Evolutionary conservation across 306 rosid genomes (phyloP).

Genomic region (Glycine tomentella): DNA sequence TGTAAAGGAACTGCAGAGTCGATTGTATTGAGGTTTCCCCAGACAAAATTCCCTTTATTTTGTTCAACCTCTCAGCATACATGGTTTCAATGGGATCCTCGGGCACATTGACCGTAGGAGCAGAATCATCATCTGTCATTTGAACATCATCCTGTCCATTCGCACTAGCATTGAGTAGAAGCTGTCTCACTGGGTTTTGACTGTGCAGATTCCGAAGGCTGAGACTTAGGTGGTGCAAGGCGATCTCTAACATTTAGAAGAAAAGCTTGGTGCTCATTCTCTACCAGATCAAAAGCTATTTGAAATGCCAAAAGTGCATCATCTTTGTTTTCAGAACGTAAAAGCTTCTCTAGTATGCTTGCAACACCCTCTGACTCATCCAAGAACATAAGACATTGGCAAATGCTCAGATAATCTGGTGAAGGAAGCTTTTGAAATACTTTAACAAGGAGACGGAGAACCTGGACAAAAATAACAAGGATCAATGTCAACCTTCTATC

Average conservation of each 20-base stretch:
- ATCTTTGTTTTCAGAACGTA: conserved; percentile 88
- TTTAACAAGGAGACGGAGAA: conserved; percentile 91
- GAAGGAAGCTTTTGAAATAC: conserved; percentile 93
- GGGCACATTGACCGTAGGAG: too few species aligned
- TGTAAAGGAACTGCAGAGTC: too few species aligned
- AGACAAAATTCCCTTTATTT: too few species aligned
- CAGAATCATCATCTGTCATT: too few species aligned
- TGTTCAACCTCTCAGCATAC: too few species aligned
- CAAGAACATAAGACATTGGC: conserved; percentile 98
- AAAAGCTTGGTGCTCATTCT: conserved; percentile 98
- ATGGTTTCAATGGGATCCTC: too few species aligned
- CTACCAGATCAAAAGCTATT: conserved; percentile 95
- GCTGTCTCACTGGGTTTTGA: conserved; percentile 49
- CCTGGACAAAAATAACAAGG: conserved; percentile 56
- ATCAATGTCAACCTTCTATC: conserved; percentile 35
- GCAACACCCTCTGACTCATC: conserved; percentile 94
- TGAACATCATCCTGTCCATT: too few species aligned
- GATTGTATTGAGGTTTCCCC: too few species aligned
- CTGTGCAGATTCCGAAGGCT: conserved; percentile 58
- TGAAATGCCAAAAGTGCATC: conserved; percentile 94
- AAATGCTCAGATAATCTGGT: conserved; percentile 95
- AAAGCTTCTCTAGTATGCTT: conserved; percentile 84
- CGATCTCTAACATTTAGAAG: conserved; percentile 82
- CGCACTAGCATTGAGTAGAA: too few species aligned
- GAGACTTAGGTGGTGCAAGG: conserved; percentile 72